phyloP scores from a whole-genome alignment of 768 basidiomycete genomes.

The Xerocomus potaroensis region DNA sequence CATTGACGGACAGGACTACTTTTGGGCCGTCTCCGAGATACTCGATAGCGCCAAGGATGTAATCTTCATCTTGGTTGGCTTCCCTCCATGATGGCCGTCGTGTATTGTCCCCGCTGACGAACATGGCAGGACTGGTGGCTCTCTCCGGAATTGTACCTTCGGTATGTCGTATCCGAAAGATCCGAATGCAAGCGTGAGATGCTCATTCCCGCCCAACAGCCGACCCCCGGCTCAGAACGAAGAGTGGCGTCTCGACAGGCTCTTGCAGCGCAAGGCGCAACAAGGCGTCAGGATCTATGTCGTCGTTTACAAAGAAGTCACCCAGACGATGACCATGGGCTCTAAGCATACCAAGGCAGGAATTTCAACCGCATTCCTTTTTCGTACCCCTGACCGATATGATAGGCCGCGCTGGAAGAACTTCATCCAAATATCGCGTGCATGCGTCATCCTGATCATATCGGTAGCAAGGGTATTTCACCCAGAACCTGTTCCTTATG shows the following conservation, averaged over 20 bases:
- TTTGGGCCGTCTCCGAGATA: constrained; percentile 91
- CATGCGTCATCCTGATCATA: constrained; percentile 89
- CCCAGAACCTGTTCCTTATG: neutral
- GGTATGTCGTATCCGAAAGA: constrained; percentile 31
- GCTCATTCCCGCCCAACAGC: constrained; percentile 15
- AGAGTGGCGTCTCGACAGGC: constrained; percentile 84
- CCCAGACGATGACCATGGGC: constrained; percentile 86
- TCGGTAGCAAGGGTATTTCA: constrained; percentile 62
- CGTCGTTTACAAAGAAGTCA: constrained; percentile 94
- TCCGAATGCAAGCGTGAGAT: constrained; percentile 1
- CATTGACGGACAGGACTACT: constrained; percentile 94
- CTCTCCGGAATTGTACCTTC: constrained; percentile 89
- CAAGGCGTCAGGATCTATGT: constrained; percentile 91
- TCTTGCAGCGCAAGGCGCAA: constrained; percentile 85
- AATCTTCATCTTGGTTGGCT: constrained; percentile 79
- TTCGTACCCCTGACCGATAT: neutral
- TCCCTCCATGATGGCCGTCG: neutral
- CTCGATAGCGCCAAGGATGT: constrained; percentile 75
- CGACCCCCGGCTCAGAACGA: constrained; percentile 83
- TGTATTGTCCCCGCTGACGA: constrained; percentile 4
- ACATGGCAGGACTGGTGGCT: constrained; percentile 80
- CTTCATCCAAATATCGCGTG: constrained; percentile 86
- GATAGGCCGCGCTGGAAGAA: constrained; percentile 66
- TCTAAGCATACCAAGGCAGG: constrained; percentile 78
- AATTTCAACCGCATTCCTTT: neutral